Conservation (phyloP, 164 flowering plant species). For the Nymphaea thermarum region DNA sequence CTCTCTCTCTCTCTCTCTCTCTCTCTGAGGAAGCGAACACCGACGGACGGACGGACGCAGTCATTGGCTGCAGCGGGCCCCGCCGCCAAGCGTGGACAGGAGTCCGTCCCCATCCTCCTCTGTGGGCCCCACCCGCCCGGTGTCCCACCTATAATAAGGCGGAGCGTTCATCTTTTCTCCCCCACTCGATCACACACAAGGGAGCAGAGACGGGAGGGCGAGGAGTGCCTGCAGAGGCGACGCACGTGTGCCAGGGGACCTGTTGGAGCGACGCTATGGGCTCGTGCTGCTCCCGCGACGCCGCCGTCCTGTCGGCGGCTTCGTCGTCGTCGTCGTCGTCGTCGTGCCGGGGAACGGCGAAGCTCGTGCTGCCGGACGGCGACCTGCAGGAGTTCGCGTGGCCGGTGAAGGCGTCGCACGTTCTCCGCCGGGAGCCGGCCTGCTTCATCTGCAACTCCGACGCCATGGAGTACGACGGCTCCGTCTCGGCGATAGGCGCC, state of each 20-base stretch:
- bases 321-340: not conserved
- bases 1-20: not conserved
- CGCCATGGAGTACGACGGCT: conserved; percentile 77
- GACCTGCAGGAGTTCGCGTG: conserved; percentile 50
- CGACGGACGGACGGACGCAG: not conserved
- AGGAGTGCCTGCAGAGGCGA: too few species aligned
- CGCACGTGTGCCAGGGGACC: not conserved
- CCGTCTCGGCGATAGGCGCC: conserved; percentile 37
- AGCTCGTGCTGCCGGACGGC: conserved; percentile 58
- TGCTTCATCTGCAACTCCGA: conserved; percentile 77
- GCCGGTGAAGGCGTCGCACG: conserved; percentile 61
- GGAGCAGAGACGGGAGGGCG: not conserved
- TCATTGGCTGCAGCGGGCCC: not conserved
- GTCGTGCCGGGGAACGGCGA: conserved; percentile 42
- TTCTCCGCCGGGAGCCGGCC: conserved; percentile 42
- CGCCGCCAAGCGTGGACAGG: not conserved
- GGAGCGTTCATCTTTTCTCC: not conserved
- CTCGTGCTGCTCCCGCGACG: conserved; percentile 39
- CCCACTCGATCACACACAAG: too few species aligned
- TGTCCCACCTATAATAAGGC: not conserved
- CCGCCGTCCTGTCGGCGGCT: conserved; percentile 9
- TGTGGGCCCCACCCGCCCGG: not conserved
- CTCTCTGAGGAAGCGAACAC: too few species aligned
- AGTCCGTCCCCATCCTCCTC: not conserved
- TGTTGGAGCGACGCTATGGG: conserved; percentile 24